Base-by-base conservation (phyloP, 73 alveolate genomes). In the Symbiodinium pilosum region DNA sequence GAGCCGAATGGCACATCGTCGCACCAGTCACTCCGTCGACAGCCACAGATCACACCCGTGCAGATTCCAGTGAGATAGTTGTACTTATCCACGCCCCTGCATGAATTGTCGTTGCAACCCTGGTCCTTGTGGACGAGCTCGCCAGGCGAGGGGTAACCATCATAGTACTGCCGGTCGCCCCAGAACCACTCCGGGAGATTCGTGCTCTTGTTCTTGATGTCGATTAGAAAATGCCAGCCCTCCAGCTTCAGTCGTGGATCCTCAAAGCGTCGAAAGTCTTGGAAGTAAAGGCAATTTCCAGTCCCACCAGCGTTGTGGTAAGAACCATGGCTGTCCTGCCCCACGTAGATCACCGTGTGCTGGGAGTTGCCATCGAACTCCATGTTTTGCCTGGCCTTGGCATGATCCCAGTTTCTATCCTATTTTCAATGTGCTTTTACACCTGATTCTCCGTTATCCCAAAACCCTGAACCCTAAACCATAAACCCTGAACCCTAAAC, bases 231-330 rank as follows among this genome's bases (percentile, higher is more conserved):
- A 3, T 34, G 44, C 94, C 94, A 86, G 59, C 94, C 94, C 14
- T 86, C 84, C 39, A 86, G 47, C 56, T 86, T 86, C 54, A 86
- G 32, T 4, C 59, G 39, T 3, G 52, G 32, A n/a, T 86, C 94
- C 28, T 86, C 59, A 47, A 86, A 86, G 56, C 94, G 94, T 43
- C 94, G 83, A n/a, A 8, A 52, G 75, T 86, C 94, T 56, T 86
- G 94, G 56, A 86, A 86, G n/a, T 86, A 86, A 24, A 86, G 21
- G 28, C 94, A 86, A 52, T 86, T 86, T 40, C 94, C 94, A 9
- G 84, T 51, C 3, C 94, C 94, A 9, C 94, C 94, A 11, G 47
- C 32, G 32, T 86, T 28, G 84, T 86, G 94, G 39, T 86, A 86
- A 54, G 42, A 42, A 38, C 94, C 94, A 54, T 86, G 94, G 39